Evolutionary conservation across 768 basidiomycete species (phyloP), one percentile per base, ranked within the genome.

Genomic region (Udeniomyces megalosporus): DNA sequence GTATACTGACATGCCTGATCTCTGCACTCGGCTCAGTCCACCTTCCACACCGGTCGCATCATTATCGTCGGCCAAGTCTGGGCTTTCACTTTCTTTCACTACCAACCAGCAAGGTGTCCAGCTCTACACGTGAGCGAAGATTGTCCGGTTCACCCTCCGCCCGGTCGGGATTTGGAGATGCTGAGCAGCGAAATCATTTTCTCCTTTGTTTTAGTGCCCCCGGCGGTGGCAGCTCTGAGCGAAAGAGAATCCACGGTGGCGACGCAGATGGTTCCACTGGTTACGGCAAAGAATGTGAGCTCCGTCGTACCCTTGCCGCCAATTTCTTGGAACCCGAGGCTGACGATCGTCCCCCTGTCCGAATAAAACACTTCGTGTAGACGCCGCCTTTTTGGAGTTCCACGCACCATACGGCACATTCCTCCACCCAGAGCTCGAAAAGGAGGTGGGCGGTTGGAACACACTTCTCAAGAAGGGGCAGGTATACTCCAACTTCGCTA

Each of bases 71-170:
- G 32, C n/a, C 5, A 55, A 48, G 46, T 35, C 57, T 1, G 58
- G 53, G 4, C 44, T 65, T 8, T n/a, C 51, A 7, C 54, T 65
- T 28, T 22, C 22, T 29, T 65, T 59, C 48, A 49, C 45, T 2
- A 59, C 63, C 3, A 65, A 65, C 35, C 63, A 65, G 35, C 47
- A 35, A 20, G 63, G 63, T 31, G 63, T 65, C 8, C 63, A 65
- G 51, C 28, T 59, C 44, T 65, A 65, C 32, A 60, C 58, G 5
- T 22, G 38, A 8, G 17, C 8, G 38, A 24, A 2, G 14, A n/a
- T n/a, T n/a, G n/a, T n/a, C n/a, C n/a, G n/a, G n/a, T n/a, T n/a
- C 17, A 52, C 22, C 38, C 38, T 42, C 38, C 38, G 38, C 38
- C 38, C 38, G 8, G 38, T 42, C 38, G 38, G 10, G 50, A 52